These are phyloP conservation scores for Hermanozyma aechmeae DNA, from an alignment of 805 yeast genomes.

Conservation along the genomic window DNA sequence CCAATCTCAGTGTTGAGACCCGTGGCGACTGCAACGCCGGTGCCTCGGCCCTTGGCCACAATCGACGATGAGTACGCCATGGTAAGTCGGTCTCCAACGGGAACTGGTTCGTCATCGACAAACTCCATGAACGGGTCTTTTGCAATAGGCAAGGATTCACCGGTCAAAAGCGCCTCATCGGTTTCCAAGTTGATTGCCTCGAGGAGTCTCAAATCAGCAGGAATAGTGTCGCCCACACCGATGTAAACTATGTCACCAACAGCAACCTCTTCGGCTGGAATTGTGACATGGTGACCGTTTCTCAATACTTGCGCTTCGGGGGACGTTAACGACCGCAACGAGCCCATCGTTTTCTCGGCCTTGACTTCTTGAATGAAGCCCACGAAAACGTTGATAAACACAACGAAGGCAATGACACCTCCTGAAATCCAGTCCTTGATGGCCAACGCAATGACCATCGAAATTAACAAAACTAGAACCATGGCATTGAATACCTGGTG, in stretches of 20 bases:
- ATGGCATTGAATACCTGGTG: conserved; percentile 31
- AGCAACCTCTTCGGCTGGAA: conserved; percentile 34
- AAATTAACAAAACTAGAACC: conserved; percentile 28
- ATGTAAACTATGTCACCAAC: conserved; percentile 36
- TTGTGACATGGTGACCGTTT: conserved; percentile 25
- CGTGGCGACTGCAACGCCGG: conserved; percentile 29
- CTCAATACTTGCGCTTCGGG: conserved; percentile 39
- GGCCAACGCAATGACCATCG: conserved; percentile 29
- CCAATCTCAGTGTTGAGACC: conserved; percentile 35
- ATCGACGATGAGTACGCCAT: conserved; percentile 27
- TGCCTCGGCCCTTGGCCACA: conserved; percentile 33
- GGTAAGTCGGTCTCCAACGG: conserved; percentile 28
- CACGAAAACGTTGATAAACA: conserved; percentile 36
- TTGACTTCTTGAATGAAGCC: conserved; percentile 43
- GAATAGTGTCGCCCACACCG: conserved; percentile 33
- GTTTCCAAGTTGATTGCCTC: conserved; percentile 29
- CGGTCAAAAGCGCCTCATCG: conserved; percentile 36
- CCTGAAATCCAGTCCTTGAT: conserved; percentile 32
- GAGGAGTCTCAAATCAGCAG: conserved; percentile 32
- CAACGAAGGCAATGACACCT: conserved; percentile 38
- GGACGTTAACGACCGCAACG: conserved; percentile 36
- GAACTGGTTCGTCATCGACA: conserved; percentile 24
- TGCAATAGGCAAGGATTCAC: conserved; percentile 26
- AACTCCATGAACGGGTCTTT: conserved; percentile 27
- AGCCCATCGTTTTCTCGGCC: conserved; percentile 44